Evolutionary conservation across 768 basidiomycete species (phyloP).

Genomic region (Leccinum incarnatum): DNA sequence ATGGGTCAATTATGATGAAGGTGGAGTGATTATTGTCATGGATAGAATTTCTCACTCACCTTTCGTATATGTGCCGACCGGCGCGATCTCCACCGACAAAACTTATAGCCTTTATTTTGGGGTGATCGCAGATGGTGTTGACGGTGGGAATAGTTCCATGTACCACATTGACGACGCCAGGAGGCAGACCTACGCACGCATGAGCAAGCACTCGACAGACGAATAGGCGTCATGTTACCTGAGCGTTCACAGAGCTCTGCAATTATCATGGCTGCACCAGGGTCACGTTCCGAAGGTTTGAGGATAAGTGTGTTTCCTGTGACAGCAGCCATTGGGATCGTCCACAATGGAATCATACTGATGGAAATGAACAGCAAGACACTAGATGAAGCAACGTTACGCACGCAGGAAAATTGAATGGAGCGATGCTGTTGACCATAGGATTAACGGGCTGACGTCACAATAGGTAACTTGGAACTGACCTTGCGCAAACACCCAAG

Average conservation of each 20-base stretch:
- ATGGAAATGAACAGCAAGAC: conserved; percentile 1
- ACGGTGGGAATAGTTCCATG: conserved; percentile 90
- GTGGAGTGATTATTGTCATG: conserved; percentile 1
- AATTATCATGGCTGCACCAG: conserved; percentile 97
- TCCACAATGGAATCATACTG: conserved; percentile 97
- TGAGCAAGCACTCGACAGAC: background rate
- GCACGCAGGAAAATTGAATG: conserved; percentile 90
- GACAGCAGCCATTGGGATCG: conserved; percentile 83
- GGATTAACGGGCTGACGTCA: conserved; percentile 2
- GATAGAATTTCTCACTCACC: conserved; percentile 38
- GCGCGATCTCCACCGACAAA: conserved; percentile 95
- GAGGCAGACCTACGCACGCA: conserved; percentile 56
- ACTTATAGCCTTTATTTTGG: conserved; percentile 88
- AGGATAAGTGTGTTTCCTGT: conserved; percentile 94
- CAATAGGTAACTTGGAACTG: conserved; percentile 3
- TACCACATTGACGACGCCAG: conserved; percentile 88
- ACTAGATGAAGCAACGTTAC: conserved; percentile 21
- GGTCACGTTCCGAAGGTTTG: conserved; percentile 96
- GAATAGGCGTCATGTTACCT: conserved; percentile 34
- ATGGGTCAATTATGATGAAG: conserved; percentile 5
- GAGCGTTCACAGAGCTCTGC: conserved; percentile 91
- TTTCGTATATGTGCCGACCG: conserved; percentile 90
- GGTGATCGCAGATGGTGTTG: conserved; percentile 91
- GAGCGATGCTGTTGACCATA: conserved; percentile 54
- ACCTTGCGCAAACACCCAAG: conserved; percentile 82